Conservation (phyloP, 2,329 filamentous ascomycete genomes). For the Trichoderma sp. region DNA sequence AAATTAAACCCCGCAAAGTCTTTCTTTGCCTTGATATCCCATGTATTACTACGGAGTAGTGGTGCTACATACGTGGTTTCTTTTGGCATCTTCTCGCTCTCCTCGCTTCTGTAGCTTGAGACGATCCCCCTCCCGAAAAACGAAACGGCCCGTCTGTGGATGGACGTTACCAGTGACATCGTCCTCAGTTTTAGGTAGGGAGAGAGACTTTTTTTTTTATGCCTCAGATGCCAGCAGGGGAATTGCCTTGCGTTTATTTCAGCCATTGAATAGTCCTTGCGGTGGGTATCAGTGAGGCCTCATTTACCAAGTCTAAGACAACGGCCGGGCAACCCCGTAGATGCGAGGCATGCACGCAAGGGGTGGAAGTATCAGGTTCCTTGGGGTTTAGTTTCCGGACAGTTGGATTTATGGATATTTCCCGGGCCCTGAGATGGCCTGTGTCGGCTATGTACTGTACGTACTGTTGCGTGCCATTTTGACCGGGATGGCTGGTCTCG, state of each 20-base stretch:
- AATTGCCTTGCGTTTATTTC: not conserved
- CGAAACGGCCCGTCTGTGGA: not conserved
- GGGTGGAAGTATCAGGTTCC: not conserved
- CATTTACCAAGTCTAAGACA: not conserved
- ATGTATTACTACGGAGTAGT: not conserved
- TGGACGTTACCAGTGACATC: not conserved
- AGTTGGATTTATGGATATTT: not conserved
- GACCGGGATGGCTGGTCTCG: conserved; percentile 1
- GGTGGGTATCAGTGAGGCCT: not conserved
- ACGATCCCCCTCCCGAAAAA: not conserved
- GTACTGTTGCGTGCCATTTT: not conserved
- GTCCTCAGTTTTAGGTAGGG: not conserved
- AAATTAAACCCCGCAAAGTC: not conserved
- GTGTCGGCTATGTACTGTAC: not conserved
- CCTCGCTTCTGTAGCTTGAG: not conserved
- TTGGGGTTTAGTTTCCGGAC: not conserved
- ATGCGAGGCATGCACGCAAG: not conserved
- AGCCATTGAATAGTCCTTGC: not conserved
- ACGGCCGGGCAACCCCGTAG: not conserved
- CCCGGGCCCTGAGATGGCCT: not conserved
- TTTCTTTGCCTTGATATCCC: not conserved
- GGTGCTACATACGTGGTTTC: not conserved
- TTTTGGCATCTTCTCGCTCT: not conserved
- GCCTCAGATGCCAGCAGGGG: not conserved
- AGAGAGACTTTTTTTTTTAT: not conserved